Evolutionary conservation across 805 yeast genomes (phyloP).

Genomic region (Pichia insulana): DNA sequence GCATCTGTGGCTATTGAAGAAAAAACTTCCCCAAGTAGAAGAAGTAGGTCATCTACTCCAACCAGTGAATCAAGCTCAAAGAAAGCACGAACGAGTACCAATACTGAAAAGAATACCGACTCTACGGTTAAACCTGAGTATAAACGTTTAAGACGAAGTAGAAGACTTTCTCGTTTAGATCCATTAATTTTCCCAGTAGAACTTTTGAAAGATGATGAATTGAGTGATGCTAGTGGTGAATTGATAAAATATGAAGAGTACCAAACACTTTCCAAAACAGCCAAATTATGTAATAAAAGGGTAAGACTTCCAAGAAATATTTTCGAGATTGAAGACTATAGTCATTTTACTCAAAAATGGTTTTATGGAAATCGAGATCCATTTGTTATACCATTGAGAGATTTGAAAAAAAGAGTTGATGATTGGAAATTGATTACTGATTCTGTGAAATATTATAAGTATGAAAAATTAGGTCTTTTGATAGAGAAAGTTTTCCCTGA

Average conservation of each 20-base stretch:
- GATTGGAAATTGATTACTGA: not conserved
- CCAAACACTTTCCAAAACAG: not conserved
- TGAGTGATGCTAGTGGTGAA: not conserved
- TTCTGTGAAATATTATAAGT: not conserved
- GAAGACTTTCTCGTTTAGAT: not conserved
- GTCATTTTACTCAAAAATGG: not conserved
- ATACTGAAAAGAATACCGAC: not conserved
- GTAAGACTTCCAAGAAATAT: not conserved
- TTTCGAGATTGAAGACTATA: not conserved
- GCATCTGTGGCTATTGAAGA: too few species aligned
- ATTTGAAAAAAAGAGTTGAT: not conserved
- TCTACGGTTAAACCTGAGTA: not conserved
- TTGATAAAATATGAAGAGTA: not conserved
- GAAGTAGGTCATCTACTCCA: too few species aligned
- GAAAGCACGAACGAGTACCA: too few species aligned
- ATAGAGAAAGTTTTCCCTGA: not conserved
- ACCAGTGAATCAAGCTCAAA: too few species aligned
- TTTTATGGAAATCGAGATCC: not conserved
- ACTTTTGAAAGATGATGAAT: not conserved
- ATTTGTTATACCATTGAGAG: not conserved
- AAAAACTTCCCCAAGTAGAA: too few species aligned
- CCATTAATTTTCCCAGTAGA: not conserved
- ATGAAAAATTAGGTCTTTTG: not conserved
- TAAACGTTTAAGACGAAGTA: not conserved
- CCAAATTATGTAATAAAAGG: not conserved